Evolutionary conservation across 208 protist genomes (phyloP), one percentile per base, ranked within the genome.

Genomic region (Trypanosoma cruzi): DNA sequence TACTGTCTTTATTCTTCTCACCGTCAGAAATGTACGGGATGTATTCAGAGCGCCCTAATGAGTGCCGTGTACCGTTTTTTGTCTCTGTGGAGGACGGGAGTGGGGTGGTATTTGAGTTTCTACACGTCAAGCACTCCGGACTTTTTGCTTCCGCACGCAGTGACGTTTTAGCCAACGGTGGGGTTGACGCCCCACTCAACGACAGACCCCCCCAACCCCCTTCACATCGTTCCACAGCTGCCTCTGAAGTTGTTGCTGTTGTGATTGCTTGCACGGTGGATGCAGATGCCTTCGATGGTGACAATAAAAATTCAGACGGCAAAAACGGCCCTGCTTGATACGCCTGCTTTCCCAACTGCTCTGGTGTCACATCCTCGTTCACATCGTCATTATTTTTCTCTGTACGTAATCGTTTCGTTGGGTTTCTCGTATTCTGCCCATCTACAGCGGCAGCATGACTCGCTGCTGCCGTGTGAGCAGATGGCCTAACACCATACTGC

Each of bases 391-490:
- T 24, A 1, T 34, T 28, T 24, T 65, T 26, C 6, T 65, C 44
- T 53, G 13, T 34, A 42, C 71, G 71, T 20, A 62, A 24, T 18
- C 71, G 61, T 37, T 75, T 75, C 22, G 50, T 16, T 14, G 11
- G 2, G n/a, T 14, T 54, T 8, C 40, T 48, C 16, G 42, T 16
- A 55, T 29, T 26, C n/a, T 32, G 14, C 52, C 7, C 28, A 22
- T 57, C 52, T 13, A n/a, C 52, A 16, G 24, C 52, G 13, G 16
- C 8, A 20, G 31, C 26, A 57, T 4, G 52, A 32, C 28, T 36
- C 52, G 52, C 24, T 0, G 3, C 32, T 44, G 40, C 40, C 11
- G 40, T 14, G 1, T 4, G 40, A 16, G 40, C 40, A 16, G 8
- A 44, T 4, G 40, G 18, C 40, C 40, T 14, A 44, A 44, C 8